These are phyloP conservation scores for Schizochytrium sp. DNA, from an alignment of 108 stramenopile species.

Conservation along the genomic window DNA sequence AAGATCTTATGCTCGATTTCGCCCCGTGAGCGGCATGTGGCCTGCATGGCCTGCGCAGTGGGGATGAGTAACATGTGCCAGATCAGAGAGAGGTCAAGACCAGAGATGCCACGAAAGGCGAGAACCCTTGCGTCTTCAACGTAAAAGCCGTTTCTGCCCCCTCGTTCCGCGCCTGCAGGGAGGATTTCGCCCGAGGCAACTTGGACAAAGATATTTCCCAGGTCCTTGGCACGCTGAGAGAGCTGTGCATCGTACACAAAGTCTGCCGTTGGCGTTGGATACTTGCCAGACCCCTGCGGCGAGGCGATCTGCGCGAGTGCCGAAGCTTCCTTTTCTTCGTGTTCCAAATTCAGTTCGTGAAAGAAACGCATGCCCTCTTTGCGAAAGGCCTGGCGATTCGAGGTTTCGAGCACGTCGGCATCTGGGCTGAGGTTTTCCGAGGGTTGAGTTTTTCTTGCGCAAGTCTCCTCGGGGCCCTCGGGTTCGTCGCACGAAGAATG, in stretches of 20 bases:
- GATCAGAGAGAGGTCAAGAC: background rate
- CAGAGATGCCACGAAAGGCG: background rate
- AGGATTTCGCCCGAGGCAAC: background rate
- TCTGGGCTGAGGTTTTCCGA: too few species aligned
- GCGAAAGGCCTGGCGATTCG: too few species aligned
- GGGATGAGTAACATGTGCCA: conserved; percentile 15
- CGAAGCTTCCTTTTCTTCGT: background rate
- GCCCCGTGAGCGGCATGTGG: background rate
- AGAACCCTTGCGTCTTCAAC: background rate
- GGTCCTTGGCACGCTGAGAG: background rate
- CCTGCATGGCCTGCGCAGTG: background rate
- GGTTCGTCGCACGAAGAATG: too few species aligned
- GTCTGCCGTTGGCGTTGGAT: background rate
- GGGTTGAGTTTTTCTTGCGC: too few species aligned
- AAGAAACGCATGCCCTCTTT: background rate
- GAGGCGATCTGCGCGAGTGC: background rate
- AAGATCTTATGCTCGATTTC: background rate
- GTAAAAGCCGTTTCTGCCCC: background rate
- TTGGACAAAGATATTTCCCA: background rate
- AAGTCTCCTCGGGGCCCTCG: too few species aligned
- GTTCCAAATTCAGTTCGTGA: background rate
- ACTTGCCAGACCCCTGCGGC: background rate
- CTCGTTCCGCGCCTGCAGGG: background rate
- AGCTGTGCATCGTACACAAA: background rate
- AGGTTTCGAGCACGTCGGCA: too few species aligned